These are phyloP conservation scores for Talaromyces piceae DNA, from an alignment of 2,329 filamentous ascomycete species.

Conservation along the genomic window DNA sequence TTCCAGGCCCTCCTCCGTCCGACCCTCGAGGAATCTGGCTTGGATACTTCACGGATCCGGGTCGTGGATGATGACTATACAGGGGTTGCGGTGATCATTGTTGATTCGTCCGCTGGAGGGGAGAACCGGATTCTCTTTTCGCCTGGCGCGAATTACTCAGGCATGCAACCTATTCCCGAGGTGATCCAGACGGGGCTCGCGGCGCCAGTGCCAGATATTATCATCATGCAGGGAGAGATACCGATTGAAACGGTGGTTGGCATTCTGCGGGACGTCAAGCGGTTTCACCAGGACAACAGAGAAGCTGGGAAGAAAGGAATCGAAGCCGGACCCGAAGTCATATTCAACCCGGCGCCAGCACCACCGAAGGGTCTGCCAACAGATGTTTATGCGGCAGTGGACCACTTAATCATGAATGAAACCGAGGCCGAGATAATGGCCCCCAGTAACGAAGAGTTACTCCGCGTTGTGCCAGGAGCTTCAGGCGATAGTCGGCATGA, in stretches of 20 bases:
- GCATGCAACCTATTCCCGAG: constrained; percentile 32
- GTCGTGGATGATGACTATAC: constrained; percentile 47
- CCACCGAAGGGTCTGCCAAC: constrained; percentile 63
- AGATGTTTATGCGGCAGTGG: constrained; percentile 58
- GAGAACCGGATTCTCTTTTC: constrained; percentile 71
- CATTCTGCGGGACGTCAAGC: constrained; percentile 41
- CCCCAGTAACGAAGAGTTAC: constrained; percentile 36
- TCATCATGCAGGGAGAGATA: constrained; percentile 74
- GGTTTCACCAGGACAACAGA: constrained; percentile 39
- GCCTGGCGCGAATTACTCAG: constrained; percentile 59
- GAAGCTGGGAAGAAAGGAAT: constrained; percentile 27
- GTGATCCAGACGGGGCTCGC: constrained; percentile 33
- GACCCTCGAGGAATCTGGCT: constrained; percentile 54
- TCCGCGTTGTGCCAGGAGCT: constrained; percentile 22
- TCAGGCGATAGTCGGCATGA: constrained; percentile 42
- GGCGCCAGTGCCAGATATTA: constrained; percentile 49
- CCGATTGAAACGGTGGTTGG: constrained; percentile 58
- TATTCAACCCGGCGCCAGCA: constrained; percentile 85
- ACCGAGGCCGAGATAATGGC: constrained; percentile 74
- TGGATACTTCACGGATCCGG: constrained; percentile 52
- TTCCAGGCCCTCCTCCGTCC: constrained; percentile 56
- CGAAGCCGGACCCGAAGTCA: constrained; percentile 48
- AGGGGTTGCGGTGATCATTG: constrained; percentile 67
- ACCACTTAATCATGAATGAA: constrained; percentile 83
- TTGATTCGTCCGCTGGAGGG: constrained; percentile 60